Conservation (phyloP, 139 green algal genomes). For the Closterium sp. region DNA sequence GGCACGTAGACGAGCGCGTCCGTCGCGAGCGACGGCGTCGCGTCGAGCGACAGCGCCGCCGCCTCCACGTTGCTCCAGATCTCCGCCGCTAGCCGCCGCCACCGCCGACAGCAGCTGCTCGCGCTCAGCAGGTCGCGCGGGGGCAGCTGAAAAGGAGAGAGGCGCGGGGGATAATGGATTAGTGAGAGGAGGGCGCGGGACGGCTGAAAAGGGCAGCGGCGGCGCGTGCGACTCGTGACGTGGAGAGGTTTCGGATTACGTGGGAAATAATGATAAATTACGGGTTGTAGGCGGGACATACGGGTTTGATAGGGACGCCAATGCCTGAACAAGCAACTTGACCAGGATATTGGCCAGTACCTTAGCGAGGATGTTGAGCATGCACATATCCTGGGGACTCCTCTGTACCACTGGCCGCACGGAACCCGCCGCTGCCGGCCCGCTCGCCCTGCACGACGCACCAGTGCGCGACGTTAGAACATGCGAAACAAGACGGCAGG, state of each 20-base stretch:
- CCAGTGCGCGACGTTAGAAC: not conserved
- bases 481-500: not conserved
- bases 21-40: not conserved
- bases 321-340: no score
- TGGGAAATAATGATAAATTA: no score
- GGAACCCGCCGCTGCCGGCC: not conserved
- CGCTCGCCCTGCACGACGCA: not conserved
- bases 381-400: constrained; percentile 33
- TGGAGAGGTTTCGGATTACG: no score
- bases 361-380: constrained; percentile 43
- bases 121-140: constrained; percentile 18
- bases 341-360: not conserved
- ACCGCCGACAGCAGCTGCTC: constrained; percentile 22
- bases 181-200: not conserved
- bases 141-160: not conserved
- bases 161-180: not conserved
- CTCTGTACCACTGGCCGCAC: not conserved
- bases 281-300: no score
- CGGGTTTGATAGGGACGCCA: no score
- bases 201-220: not conserved
- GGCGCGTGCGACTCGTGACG: no score
- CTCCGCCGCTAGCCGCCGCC: constrained; percentile 21
- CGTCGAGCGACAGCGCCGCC: not conserved
- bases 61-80: constrained; percentile 29
- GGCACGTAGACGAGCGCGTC: constrained; percentile 4